Base-by-base conservation (phyloP, 1,284 basidiomycete species). In the Ustilago sp. region DNA sequence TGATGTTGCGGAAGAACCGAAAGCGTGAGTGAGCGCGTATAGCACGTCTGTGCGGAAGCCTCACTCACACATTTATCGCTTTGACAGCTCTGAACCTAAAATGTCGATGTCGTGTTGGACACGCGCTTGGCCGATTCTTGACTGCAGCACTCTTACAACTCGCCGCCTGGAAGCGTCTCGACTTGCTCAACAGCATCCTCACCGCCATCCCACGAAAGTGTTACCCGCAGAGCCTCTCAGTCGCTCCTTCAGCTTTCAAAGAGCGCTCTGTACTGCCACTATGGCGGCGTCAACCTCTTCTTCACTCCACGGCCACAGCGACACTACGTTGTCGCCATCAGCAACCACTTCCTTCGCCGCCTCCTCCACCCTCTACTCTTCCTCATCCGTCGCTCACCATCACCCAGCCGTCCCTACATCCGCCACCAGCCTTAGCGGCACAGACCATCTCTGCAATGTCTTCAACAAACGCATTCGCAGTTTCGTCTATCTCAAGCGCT, bases 381-480 rank as follows among this genome's bases (percentile, higher is more conserved):
- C 67, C 17, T 51, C 58, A 9, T 15, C 56, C 15, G 34, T 32
- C 32, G 13, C 61, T 28, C 41, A 45, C 45, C 28, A 28, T 19
- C 31, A 32, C 50, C 31, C 50, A 51, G 4, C 47, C 31, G 12
- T n/a, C 43, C 9, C 39, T 34, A 9, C 38, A 13, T 15, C 67
- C 17, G 8, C 64, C 15, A 28, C 60, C 9, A 35, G 48, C n/a
- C 50, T 65, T 28, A 71, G 61, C 54, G 62, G 60, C 39, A 54
- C 60, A 12, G 73, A 73, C 8, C 43, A 61, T 38, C 56, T 77
- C 17, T 63, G 70, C 23, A 70, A 79, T n/a, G 45, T 68, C 13
- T 75, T 79, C 47, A 57, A 59, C 54, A 79, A 69, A 58, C 71
- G 79, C 28, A 65, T 80, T 34, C 63, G 65, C n/a, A 71, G 60